Evolutionary conservation across 345 rosid genomes (phyloP), one percentile per base, ranked within the genome.

Genomic region (Eucalyptus viminalis): DNA sequence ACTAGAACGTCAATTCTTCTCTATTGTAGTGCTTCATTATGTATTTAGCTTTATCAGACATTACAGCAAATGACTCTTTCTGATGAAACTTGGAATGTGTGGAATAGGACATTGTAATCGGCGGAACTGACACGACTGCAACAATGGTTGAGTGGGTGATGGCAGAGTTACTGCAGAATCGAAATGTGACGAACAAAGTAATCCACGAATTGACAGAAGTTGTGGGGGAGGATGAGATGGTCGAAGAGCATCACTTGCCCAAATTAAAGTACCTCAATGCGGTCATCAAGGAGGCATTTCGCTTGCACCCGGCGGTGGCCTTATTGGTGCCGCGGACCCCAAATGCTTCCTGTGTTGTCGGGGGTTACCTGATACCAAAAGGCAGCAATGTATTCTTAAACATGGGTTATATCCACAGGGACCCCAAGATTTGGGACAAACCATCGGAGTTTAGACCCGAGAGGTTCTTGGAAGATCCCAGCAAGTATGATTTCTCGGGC

Each of bases 131-230:
- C 2, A 94, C 95, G 8, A 89, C 94, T 11, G 34, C 93, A 4
- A 94, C 94, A 5, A 91, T 89, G 86, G 47, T 92, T 0, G 97
- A 94, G 49, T 95, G 94, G 91, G 89, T 92, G 24, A 93, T 95
- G 95, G 89, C 95, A 1, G 93, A 92, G 87, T 60, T 95, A 5
- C 43, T 93, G 65, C 87, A 90, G 29, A 90, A 93, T 44, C 93
- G 90, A 3, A 90, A 89, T 49, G 90, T 91, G 34, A 86, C 89
- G 67, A 25, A 25, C 1, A 58, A 58, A 58, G 67, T 58, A 58
- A 29, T 58, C 67, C 16, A 6, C 8, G 67, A 60, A 60, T 60
- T 60, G 67, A 60, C 16, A 27, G 67, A 60, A 60, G 67, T 60
- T 0, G 31, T 60, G 31, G 31, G 67, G 67, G 67, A 60, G 15